Conservation (phyloP, 345 rosid genomes). For the Chamaenerion angustifolium region DNA sequence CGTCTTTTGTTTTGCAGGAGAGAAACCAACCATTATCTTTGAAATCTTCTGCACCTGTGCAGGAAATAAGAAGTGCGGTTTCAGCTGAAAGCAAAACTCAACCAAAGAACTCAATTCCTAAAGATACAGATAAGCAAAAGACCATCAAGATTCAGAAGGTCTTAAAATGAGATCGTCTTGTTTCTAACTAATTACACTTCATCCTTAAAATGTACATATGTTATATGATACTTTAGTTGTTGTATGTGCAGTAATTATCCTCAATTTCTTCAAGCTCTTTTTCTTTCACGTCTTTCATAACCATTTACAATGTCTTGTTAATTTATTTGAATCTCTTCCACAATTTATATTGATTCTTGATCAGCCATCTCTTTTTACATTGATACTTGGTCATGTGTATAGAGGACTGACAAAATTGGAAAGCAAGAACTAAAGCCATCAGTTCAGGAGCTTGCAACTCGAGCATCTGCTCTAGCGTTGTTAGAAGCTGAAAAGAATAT, state of each 20-base stretch:
- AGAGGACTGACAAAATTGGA: slow-evolving; percentile 28
- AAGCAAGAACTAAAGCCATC: slow-evolving; percentile 40
- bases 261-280: too few relatives aligned
- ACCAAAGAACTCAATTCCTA: slow-evolving; percentile 16
- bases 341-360: neutral
- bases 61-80: slow-evolving; percentile 23
- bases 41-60: slow-evolving; percentile 18
- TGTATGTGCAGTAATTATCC: too few relatives aligned
- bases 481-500: slow-evolving; percentile 62
- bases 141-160: neutral
- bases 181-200: neutral
- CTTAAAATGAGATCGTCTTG: neutral
- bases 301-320: too few relatives aligned
- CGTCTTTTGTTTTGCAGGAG: slow-evolving; percentile 16
- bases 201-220: too few relatives aligned
- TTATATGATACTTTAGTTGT: too few relatives aligned
- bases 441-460: slow-evolving; percentile 75
- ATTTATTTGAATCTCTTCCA: too few relatives aligned
- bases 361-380: neutral
- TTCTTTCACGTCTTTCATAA: too few relatives aligned
- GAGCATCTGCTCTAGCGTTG: slow-evolving; percentile 64
- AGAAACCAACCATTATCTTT: slow-evolving; percentile 17
- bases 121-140: neutral
- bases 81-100: slow-evolving; percentile 16
- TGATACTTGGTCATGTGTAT: neutral